These are phyloP conservation scores for Magnusiomyces clavatus DNA, from an alignment of 1,139 yeast genomes.

Conservation along the genomic window DNA sequence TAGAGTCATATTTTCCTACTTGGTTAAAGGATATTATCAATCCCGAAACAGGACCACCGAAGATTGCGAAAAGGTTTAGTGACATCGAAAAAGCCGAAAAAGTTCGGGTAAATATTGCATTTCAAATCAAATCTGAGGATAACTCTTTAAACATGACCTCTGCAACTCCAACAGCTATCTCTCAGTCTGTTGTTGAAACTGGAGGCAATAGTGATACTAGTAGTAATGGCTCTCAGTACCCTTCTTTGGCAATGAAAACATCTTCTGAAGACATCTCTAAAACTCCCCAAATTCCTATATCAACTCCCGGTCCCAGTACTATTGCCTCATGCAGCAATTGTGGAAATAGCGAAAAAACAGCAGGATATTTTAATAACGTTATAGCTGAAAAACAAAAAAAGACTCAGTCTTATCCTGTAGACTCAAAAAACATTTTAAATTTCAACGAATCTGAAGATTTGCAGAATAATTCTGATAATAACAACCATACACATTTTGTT, in stretches of 20 bases:
- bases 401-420: neutral
- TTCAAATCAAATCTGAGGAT: constrained; percentile 7
- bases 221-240: no score
- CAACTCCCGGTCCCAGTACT: neutral
- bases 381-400: neutral
- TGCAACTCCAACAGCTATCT: no score
- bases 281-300: neutral
- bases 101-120: constrained; percentile 29
- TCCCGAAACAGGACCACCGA: constrained; percentile 26
- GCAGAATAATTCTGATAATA: neutral
- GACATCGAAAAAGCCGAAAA: constrained; percentile 35
- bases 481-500: neutral
- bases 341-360: neutral
- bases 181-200: no score
- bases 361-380: neutral
- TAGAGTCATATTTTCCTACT: constrained; percentile 25
- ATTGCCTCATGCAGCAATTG: constrained; percentile 7
- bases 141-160: no score
- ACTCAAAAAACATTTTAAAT: neutral
- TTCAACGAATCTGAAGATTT: neutral
- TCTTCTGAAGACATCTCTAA: constrained; percentile 3
- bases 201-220: no score
- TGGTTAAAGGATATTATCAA: constrained; percentile 31
- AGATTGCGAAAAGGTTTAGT: constrained; percentile 32
- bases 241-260: constrained; percentile 16